These are phyloP conservation scores for Sanghuangporus sanghuang DNA, from an alignment of 1,284 basidiomycete species.

Conservation along the genomic window DNA sequence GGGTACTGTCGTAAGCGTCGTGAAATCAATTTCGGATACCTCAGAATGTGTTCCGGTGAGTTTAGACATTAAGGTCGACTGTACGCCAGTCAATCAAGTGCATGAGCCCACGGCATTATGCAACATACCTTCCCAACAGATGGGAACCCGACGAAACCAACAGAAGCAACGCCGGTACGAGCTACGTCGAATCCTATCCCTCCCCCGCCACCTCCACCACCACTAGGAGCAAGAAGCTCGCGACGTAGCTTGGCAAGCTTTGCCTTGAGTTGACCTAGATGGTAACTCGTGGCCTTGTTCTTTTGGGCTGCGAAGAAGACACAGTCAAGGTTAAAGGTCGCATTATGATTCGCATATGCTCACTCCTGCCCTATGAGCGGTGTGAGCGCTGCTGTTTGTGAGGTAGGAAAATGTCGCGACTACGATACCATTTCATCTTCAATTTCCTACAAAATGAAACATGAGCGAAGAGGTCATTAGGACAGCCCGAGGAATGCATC, in stretches of 20 bases:
- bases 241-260: slow-evolving; percentile 96
- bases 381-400: slow-evolving; percentile 13
- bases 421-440: slow-evolving; percentile 90
- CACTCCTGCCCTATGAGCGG: slow-evolving; percentile 49
- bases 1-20: slow-evolving; percentile 88
- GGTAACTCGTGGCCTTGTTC: slow-evolving; percentile 96
- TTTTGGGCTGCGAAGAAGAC: slow-evolving; percentile 70
- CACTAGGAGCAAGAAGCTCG: slow-evolving; percentile 83
- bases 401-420: background rate
- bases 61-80: slow-evolving; percentile 98
- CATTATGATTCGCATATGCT: slow-evolving; percentile 15
- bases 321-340: slow-evolving; percentile 6
- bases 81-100: slow-evolving; percentile 20
- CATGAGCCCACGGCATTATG: slow-evolving; percentile 18
- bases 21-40: slow-evolving; percentile 98
- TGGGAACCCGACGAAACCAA: slow-evolving; percentile 92
- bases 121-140: slow-evolving; percentile 76
- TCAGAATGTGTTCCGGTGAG: slow-evolving; percentile 97
- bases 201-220: slow-evolving; percentile 75
- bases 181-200: slow-evolving; percentile 96
- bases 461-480: background rate
- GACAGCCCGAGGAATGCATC: slow-evolving; percentile 9
- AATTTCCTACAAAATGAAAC: slow-evolving; percentile 57
- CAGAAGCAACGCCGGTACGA: slow-evolving; percentile 92
- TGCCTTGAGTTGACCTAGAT: slow-evolving; percentile 95